Base-by-base conservation (phyloP, 2,329 filamentous ascomycete genomes). In the Sporothrix brasiliensis region DNA sequence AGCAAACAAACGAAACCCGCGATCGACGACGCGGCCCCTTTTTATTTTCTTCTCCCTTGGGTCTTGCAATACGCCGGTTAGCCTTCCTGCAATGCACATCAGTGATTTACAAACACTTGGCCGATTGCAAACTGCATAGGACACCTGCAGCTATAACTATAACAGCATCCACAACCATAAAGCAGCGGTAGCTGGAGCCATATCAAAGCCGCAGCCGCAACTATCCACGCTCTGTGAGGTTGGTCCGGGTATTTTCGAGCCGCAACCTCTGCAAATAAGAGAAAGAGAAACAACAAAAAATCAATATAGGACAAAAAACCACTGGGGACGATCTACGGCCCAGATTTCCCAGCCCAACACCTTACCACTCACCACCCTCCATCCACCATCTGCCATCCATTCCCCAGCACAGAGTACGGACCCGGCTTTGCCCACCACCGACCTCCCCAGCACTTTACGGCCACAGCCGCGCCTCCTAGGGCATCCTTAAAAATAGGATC, bases 221-320 rank as follows among this genome's bases (percentile, higher is more conserved):
- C 21, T 24, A 24, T 44, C 34, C 21, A 61, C 34, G n/a, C 34
- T 61, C 56, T 39, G n/a, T 44, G 56, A 69, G 68, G 68, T 27
- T 69, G 68, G 68, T 69, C 58, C 68, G 68, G 68, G 34, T 69
- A 66, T 56, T 65, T 66, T 44, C 58, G 60, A 69, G n/a, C 68
- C 60, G 49, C 34, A 65, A 39, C 44, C 56, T 16, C 39, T 39
- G n/a, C 30, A 54, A 41, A 52, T 3, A 66, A 53, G 19, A 4
- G 27, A 53, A 34, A 21, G 7, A 56, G 27, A 30, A 6, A 41
- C 49, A 56, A 21, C 5, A 61, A 44, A 44, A 21, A 4, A 44
- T 39, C 56, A 60, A 61, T 61, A 61, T 44, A 61, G 34, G 34
- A 61, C 34, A 44, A 24, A 61, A 47, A 16, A 19, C 13, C 58